Percentiles rank a stretch among this genome's conserved stretches.
Conservation (phyloP, 768 basidiomycete species). For the Tulasnella sp. region DNA sequence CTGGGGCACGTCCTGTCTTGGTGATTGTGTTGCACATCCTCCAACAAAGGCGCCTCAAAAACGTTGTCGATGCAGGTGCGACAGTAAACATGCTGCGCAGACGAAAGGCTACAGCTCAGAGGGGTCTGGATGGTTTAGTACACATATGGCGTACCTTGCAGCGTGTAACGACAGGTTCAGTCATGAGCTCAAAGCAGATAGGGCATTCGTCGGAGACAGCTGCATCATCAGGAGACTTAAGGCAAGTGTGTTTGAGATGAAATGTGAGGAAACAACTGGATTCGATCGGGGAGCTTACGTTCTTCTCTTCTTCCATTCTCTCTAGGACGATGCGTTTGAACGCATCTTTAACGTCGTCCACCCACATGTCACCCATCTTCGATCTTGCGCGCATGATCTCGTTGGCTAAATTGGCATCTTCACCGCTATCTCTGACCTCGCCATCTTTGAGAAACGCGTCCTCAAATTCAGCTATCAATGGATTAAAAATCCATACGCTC, state of each 20-base stretch:
- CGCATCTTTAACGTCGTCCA: conserved; percentile 25
- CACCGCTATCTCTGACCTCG: conserved; percentile 2
- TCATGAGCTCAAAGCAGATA: conserved; percentile 51
- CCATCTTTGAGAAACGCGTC: conserved; percentile 6
- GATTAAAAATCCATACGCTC: not conserved
- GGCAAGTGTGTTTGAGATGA: not conserved
- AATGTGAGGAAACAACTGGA: not conserved
- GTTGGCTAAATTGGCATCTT: not conserved
- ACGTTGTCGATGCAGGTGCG: conserved; percentile 32
- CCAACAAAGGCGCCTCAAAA: conserved; percentile 32
- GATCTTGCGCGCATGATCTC: conserved; percentile 1
- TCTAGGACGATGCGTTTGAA: conserved; percentile 34
- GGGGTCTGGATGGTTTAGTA: conserved; percentile 40
- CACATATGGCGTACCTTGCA: conserved; percentile 37
- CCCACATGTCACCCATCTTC: not conserved
- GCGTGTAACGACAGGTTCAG: conserved; percentile 42
- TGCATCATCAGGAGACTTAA: conserved; percentile 33
- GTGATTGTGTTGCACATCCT: conserved; percentile 28
- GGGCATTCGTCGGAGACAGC: conserved; percentile 47
- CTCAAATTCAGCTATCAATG: conserved; percentile 13
- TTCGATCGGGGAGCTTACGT: no score
- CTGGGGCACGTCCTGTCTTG: conserved; percentile 48
- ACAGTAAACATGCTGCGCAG: not conserved
- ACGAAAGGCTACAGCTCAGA: not conserved
- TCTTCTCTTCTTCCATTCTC: conserved; percentile 43